Base-by-base conservation (phyloP, 2,329 filamentous ascomycete genomes). In the Colletotrichum godetiae region DNA sequence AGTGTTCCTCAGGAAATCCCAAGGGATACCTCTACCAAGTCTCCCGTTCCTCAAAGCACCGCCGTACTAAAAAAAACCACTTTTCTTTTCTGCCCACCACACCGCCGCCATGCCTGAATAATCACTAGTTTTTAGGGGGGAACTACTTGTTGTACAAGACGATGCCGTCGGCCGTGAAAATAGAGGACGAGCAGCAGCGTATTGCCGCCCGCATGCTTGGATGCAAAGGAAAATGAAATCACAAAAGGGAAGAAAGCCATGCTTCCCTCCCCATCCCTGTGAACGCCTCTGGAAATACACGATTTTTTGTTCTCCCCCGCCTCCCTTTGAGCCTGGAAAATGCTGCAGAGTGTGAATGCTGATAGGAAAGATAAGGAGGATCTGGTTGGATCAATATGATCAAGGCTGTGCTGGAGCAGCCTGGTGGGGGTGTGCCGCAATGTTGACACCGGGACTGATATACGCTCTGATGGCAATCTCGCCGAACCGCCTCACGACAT, bases 401-500 rank as follows among this genome's bases (percentile, higher is more conserved):
- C 59, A 73, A 27, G 55, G 37, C 29, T 72, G 69, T 52, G 35
- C 56, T 37, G 49, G 56, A n/a, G 33, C 53, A 55, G 58, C 53
- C 35, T 52, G 42, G 52, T 33, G 77, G 77, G 86, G 46, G 37
- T 67, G 53, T n/a, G 27, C 35, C 19, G 66, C 72, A 82, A 84
- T 78, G 78, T 88, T 89, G 76, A 84, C 83, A 12, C 87, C 88
- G 2, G 88, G 88, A 37, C 83, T 84, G 68, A 90, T 85, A 76
- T 88, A 92, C 24, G 91, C 90, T 74, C 90, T 86, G 31, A 88
- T 85, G 4, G 91, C 92, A 80, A 94, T 88, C 73, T 92, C 91
- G 76, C 91, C 90, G 68, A 94, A 86, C n/a, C 92, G 88, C 74
- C 92, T 90, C 66, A 93, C 90, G 60, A 94, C 91, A 75, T 94